These are phyloP conservation scores for Rickenella mellea DNA, from an alignment of 768 basidiomycete genomes.

Conservation along the genomic window DNA sequence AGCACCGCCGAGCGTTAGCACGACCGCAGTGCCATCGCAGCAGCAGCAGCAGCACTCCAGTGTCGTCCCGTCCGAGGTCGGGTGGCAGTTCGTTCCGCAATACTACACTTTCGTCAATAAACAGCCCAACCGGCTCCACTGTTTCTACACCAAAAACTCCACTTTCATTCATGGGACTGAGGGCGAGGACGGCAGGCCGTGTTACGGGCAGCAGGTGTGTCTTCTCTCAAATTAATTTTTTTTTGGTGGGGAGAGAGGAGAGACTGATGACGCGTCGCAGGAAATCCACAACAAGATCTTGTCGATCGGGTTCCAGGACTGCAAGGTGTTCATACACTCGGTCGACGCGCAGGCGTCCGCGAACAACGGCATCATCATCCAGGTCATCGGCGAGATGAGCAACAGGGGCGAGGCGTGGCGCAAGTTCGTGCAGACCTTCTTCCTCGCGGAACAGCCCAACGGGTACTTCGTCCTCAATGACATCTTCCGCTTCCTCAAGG, in stretches of 20 bases:
- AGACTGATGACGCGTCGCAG: constrained; percentile 27
- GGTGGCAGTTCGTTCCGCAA: constrained; percentile 99
- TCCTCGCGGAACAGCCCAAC: constrained; percentile 98
- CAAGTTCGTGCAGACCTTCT: constrained; percentile 99
- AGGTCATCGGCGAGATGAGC: constrained; percentile 99
- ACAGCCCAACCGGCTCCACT: constrained; percentile 91
- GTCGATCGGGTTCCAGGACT: constrained; percentile 87
- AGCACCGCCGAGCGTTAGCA: constrained; percentile 24
- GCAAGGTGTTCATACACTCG: constrained; percentile 98
- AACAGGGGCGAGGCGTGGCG: constrained; percentile 88
- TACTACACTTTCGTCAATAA: constrained; percentile 99
- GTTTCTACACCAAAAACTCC: constrained; percentile 97
- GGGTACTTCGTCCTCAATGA: constrained; percentile 99
- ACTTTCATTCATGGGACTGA: constrained; percentile 97
- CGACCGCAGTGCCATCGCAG: too few relatives aligned
- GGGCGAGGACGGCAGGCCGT: constrained; percentile 86
- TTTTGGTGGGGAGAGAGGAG: too few relatives aligned
- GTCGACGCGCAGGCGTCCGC: constrained; percentile 96
- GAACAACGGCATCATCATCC: constrained; percentile 94
- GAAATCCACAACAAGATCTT: constrained; percentile 97
- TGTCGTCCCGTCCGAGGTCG: constrained; percentile 88
- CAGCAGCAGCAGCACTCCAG: too few relatives aligned
- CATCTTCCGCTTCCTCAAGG: constrained; percentile 99
- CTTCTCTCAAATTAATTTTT: background rate
- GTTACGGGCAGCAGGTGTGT: constrained; percentile 86